Base-by-base conservation (phyloP, 2,329 filamentous ascomycete genomes). In the Sporothrix brasiliensis region DNA sequence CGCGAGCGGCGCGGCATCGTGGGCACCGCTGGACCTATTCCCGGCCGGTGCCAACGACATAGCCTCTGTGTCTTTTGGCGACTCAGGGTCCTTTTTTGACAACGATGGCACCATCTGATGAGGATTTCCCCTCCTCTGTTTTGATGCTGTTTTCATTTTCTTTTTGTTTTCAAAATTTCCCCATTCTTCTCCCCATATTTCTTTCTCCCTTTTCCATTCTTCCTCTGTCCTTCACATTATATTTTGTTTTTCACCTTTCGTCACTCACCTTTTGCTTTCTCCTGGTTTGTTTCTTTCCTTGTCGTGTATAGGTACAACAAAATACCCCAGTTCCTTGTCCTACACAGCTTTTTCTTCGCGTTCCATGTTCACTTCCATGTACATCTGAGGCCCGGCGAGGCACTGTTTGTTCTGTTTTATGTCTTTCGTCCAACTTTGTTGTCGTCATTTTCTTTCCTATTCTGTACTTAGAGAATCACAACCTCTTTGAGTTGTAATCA, bases 71-170 rank as follows among this genome's bases (percentile, higher is more conserved):
- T 70, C 68, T 30, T 72, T 71, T 63, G 14, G 39, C 27, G 69
- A 67, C 27, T 30, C 65, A 3, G 30, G 58, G 5, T 67, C 73
- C 3, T 71, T 69, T 10, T 72, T 71, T 27, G 72, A 74, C 13
- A 69, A 71, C 19, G 73, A 74, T 21, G 73, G 69, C 11, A 56
- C 66, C 3, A 69, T 70, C 6, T 70, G 61, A 50, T 27, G 24
- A 19, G 14, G 14, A 14, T 27, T 27, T 9, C 27, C 27, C 14
- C 19, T 21, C 30, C 27, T 47, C n/a, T 3, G 24, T 49, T 11
- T 2, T 21, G 11, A 54, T 27, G 21, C 4, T 5, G 21, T 14
- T 27, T 5, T 3, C 7, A 4, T 21, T 24, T 24, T 24, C 2
- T 47, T 16, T 19, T n/a, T 11, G 24, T 44, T 24, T 16, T 52